These are phyloP conservation scores for Phytopythium oedochilum DNA, from an alignment of 352 stramenopile genomes.

Conservation along the genomic window DNA sequence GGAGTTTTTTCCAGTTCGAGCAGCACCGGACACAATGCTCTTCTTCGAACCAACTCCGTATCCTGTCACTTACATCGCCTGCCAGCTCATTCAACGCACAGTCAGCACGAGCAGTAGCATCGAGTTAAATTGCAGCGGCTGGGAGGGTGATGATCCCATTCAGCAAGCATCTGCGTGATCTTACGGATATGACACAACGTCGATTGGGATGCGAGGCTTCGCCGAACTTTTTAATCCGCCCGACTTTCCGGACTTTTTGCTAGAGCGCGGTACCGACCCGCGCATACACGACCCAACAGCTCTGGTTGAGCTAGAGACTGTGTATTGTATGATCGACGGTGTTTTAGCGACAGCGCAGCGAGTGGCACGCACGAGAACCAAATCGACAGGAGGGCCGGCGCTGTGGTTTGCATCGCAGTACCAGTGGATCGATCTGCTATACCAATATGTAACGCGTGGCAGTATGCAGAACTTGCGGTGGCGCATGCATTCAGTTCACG, in stretches of 20 bases:
- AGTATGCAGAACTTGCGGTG: constrained; percentile 11
- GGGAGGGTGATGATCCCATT: not conserved
- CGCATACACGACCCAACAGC: constrained; percentile 6
- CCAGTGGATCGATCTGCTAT: constrained; percentile 33
- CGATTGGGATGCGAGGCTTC: constrained; percentile 15
- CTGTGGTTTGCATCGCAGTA: constrained; percentile 24
- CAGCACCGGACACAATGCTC: constrained; percentile 9
- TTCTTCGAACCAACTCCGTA: constrained; percentile 35
- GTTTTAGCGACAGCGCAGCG: constrained; percentile 12
- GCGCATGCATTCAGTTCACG: constrained; percentile 26
- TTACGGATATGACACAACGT: constrained; percentile 23
- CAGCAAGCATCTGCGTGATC: constrained; percentile 8
- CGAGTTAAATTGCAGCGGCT: constrained; percentile 2
- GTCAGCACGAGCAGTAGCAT: not conserved
- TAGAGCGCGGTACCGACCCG: constrained; percentile 1
- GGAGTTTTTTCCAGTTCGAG: constrained; percentile 8
- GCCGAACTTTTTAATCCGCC: constrained; percentile 7
- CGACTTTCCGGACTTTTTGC: constrained; percentile 5
- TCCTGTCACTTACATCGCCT: constrained; percentile 19
- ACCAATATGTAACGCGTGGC: constrained; percentile 21
- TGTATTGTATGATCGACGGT: constrained; percentile 28
- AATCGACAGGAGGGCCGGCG: not conserved
- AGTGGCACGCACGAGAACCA: not conserved
- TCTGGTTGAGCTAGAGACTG: constrained; percentile 11
- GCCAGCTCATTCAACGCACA: not conserved